A percentile compares a stretch with the other conserved stretches of the same genome.
Conservation (phyloP, 805 yeast species). For the Kuraishia borneana region DNA sequence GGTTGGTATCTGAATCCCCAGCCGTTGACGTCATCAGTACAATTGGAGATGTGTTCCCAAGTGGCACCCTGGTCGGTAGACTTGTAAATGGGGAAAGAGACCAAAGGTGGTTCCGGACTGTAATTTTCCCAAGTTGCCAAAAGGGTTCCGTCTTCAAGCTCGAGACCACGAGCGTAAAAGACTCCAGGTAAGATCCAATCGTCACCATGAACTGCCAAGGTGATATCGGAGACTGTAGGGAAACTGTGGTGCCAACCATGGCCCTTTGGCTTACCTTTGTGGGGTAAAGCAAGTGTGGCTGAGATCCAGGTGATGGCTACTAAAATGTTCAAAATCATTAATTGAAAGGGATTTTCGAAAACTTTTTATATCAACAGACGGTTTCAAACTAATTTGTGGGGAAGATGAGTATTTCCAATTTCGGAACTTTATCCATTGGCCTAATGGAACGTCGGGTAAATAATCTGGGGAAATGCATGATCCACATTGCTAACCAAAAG, state of each 20-base stretch:
- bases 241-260: background rate
- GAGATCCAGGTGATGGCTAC: too few species aligned
- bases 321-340: too few species aligned
- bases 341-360: too few species aligned
- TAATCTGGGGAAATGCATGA: too few species aligned
- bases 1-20: constrained; percentile 1
- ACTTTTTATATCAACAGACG: too few species aligned
- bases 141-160: background rate
- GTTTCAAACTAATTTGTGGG: too few species aligned
- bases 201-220: background rate
- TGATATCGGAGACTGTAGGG: background rate
- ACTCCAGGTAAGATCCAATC: background rate
- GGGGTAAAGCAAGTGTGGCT: background rate
- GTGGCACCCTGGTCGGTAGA: background rate
- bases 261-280: background rate
- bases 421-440: too few species aligned
- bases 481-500: too few species aligned
- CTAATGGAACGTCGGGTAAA: too few species aligned
- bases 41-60: background rate
- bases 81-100: background rate
- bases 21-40: background rate
- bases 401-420: too few species aligned
- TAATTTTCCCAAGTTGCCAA: background rate
- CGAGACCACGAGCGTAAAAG: background rate
- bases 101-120: background rate